Percentiles rank a stretch among this genome's conserved stretches.
Evolutionary conservation across 2,329 filamentous ascomycete genomes (phyloP).

Genomic region (Coleophoma eucalyptorum): DNA sequence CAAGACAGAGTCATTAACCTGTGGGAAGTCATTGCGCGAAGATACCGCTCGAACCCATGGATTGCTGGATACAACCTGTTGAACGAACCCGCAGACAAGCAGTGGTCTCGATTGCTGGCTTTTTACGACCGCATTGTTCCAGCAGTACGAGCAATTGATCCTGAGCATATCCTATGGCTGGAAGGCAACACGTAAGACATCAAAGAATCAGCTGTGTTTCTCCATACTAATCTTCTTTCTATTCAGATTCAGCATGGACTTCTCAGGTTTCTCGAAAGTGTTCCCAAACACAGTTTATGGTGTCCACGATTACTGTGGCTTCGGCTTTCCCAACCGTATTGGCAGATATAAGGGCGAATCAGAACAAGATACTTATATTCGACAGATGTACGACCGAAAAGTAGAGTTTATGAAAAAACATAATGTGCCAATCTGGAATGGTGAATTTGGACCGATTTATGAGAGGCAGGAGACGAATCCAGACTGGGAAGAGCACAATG

Average conservation of each 20-base stretch:
- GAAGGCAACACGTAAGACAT: conserved; percentile 39
- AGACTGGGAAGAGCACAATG: conserved; percentile 26
- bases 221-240: conserved; percentile 39
- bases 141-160: conserved; percentile 39
- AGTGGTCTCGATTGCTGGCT: conserved; percentile 37
- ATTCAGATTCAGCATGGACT: conserved; percentile 38
- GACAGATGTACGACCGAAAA: conserved; percentile 41
- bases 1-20: conserved; percentile 45
- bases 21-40: conserved; percentile 40
- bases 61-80: conserved; percentile 47
- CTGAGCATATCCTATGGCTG: conserved; percentile 39
- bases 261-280: conserved; percentile 34
- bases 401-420: conserved; percentile 39
- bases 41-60: conserved; percentile 39
- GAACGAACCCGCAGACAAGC: conserved; percentile 44
- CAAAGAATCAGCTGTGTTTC: conserved; percentile 22
- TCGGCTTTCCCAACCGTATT: conserved; percentile 36
- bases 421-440: conserved; percentile 44
- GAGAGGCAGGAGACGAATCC: conserved; percentile 12
- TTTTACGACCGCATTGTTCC: conserved; percentile 43
- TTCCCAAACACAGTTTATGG: conserved; percentile 41
- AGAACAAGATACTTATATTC: conserved; percentile 36
- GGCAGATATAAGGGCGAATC: conserved; percentile 33
- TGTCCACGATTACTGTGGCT: conserved; percentile 37
- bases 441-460: conserved; percentile 43